Base-by-base conservation (phyloP, 1,284 basidiomycete genomes). In the Moesziomyces globuligerus region DNA sequence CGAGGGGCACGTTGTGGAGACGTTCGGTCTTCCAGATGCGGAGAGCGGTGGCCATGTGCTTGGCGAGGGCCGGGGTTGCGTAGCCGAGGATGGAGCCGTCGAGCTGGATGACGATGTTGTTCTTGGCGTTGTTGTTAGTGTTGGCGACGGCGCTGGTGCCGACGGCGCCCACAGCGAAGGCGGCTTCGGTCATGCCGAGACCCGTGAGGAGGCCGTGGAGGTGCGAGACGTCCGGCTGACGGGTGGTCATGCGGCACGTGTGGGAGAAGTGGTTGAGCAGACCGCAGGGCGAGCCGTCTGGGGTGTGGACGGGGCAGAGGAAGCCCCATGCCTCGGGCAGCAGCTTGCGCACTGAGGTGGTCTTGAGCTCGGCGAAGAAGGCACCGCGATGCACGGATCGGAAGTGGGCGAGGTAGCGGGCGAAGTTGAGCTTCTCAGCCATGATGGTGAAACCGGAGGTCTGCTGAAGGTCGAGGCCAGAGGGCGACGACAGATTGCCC, bases 321-420 rank as follows among this genome's bases (percentile, higher is more conserved):
- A 99, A 99, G 54, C 95, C 95, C 96, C 96, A 99, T 34, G 96
- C 92, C 85, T 99, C 96, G 13, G 96, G 96, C 20, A 98, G 86
- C 61, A 99, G 86, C 84, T 98, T 98, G 78, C 96, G 91, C 45
- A 99, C 96, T 21, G 94, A 90, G 0, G 96, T 99, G 1, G 96
- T 99, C 86, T 98, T 98, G 64, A 98, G 88, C 83, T 98, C 94
- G 21, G 95, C 93, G 81, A 98, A 99, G 88, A 99, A 99, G 40
- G 96, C 94, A 84, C 96, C 96, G 85, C 96, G 91, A 85, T 99
- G 96, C 40, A 99, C 94, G 83, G 92, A 97, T 55, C 96, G 88
- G 86, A 99, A 99, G 85, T 99, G 96, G 77, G 91, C 91, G 82
- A 99, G 93, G 84, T 98, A 99, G 44, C 96, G 93, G 80, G 92